These are phyloP conservation scores for Scalesia atractyloides DNA, from an alignment of 129 eudicot species.

Conservation along the genomic window DNA sequence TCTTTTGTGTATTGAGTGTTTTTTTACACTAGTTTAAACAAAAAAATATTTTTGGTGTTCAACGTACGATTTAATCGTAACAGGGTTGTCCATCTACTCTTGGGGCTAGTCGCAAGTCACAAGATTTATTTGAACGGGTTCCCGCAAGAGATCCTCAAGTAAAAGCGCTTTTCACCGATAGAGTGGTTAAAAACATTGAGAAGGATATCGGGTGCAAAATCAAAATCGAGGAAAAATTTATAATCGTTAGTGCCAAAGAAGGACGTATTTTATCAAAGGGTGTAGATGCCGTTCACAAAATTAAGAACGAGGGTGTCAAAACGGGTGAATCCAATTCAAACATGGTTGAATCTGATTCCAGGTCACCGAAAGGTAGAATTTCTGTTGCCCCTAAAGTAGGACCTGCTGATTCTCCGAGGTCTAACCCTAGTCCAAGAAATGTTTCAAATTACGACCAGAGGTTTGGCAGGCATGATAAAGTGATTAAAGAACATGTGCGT, in stretches of 20 bases:
- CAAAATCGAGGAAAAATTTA: constrained; percentile 80
- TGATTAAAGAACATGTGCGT: constrained; percentile 67
- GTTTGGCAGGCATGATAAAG: constrained; percentile 70
- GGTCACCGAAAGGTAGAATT: constrained; percentile 69
- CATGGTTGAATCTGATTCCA: constrained; percentile 37
- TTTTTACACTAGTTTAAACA: neutral
- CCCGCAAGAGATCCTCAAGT: constrained; percentile 88
- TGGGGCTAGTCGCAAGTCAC: constrained; percentile 87
- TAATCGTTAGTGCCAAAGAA: constrained; percentile 94
- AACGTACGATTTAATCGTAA: constrained; percentile 24
- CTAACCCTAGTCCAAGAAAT: constrained; percentile 47
- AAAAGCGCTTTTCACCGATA: constrained; percentile 74
- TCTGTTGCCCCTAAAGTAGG: constrained; percentile 55
- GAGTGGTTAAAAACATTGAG: constrained; percentile 65
- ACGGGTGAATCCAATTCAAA: constrained; percentile 52
- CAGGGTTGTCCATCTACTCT: constrained; percentile 98
- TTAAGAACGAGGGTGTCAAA: constrained; percentile 65
- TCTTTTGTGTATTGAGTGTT: neutral
- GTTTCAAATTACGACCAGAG: constrained; percentile 50
- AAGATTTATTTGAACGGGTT: constrained; percentile 82
- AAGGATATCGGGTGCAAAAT: constrained; percentile 88
- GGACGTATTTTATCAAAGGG: constrained; percentile 76
- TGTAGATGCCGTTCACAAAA: constrained; percentile 86
- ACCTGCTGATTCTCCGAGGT: constrained; percentile 66
- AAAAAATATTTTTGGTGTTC: constrained; percentile 16